Evolutionary conservation across 108 stramenopile species (phyloP).

Genomic region (Cyclotella distinguenda): DNA sequence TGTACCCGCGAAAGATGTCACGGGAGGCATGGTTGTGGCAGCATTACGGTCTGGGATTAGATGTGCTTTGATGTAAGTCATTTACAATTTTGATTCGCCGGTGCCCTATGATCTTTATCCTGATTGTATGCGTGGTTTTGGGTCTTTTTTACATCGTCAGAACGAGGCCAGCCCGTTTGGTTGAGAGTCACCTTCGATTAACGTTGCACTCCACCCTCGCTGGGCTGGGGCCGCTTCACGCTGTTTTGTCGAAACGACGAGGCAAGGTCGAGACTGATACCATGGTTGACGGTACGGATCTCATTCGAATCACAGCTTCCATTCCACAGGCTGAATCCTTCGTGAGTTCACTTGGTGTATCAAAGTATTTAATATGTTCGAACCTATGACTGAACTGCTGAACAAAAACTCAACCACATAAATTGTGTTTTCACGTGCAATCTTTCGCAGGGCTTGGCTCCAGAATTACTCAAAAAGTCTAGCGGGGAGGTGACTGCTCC

Average conservation of each 20-base stretch:
- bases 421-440: too few relatives aligned
- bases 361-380: neutral
- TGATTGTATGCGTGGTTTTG: neutral
- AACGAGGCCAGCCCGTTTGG: conserved; percentile 72
- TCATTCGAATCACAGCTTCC: conserved; percentile 74
- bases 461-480: too few relatives aligned
- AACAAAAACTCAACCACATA: too few relatives aligned
- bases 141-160: conserved; percentile 11
- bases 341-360: conserved; percentile 34
- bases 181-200: conserved; percentile 79
- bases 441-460: conserved; percentile 49
- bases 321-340: conserved; percentile 88
- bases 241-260: conserved; percentile 79
- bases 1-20: conserved; percentile 53
- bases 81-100: neutral
- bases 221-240: conserved; percentile 78
- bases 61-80: conserved; percentile 66
- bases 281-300: conserved; percentile 92
- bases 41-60: conserved; percentile 79
- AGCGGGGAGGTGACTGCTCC: conserved; percentile 90
- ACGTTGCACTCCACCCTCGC: conserved; percentile 82
- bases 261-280: conserved; percentile 84
- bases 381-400: too few relatives aligned
- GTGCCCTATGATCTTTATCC: too few relatives aligned
- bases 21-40: conserved; percentile 79